Base-by-base conservation (phyloP, 352 stramenopile genomes). In the Aphanomyces invadans region DNA sequence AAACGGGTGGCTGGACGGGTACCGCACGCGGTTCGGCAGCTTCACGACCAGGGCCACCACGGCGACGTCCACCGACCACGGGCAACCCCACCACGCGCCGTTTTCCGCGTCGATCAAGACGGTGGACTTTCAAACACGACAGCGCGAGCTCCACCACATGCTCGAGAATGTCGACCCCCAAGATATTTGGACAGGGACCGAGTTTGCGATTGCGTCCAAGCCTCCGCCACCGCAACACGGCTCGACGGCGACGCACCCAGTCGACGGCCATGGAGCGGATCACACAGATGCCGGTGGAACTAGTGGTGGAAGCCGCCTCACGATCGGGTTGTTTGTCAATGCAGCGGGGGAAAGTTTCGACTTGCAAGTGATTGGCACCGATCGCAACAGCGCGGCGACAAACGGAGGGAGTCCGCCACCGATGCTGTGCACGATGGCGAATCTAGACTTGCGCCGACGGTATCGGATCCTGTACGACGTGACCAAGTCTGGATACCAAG, bases 1-100 rank as follows among this genome's bases (percentile, higher is more conserved):
- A 2, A 93, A 93, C 67, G 84, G 84, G 60, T 93, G 84, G 84
- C 70, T 93, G 26, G 84, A 93, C 49, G 84, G 84, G n/a, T 93
- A 91, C 67, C 75, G 84, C 65, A 91, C 81, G 45, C 74, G 84
- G 10, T 93, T 93, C 63, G 84, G 84, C 17, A 89, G 80, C 17
- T 91, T 93, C 70, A 91, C 78, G 62, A 88, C 78, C 48, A 70
- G 76, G 7, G 63, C 68, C n/a, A 70, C 81, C 21, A 60, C 49
- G 67, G 70, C 70, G 72, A 80, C 36, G 36, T 42, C 7, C 36
- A 42, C 15, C 36, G n/a, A 42, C 15, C 36, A 42, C 36, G 15
- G 7, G 7, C 36, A 7, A 42, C 36, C 36, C 15, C 36, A 7
- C 36, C 36, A 42, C 36, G 15, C 7, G 7, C 15, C 36, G 7